Evolutionary conservation across 805 yeast species (phyloP), one percentile per base, ranked within the genome.

Genomic region (Sugiyamaella marilandica): DNA sequence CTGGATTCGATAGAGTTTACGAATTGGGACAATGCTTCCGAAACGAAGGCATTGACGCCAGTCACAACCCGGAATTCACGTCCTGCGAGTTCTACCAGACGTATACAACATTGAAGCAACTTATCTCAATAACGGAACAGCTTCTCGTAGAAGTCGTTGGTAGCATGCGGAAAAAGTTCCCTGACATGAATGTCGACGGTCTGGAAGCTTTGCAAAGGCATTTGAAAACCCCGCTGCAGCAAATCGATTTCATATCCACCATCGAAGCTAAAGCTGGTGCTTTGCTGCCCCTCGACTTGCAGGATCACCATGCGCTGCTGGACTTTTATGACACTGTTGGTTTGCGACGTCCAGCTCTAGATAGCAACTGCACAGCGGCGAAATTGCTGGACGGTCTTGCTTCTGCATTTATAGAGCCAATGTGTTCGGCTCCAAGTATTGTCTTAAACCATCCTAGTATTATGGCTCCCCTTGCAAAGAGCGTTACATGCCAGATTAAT

Each of bases 11-110:
- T 70, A 84, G 97, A 75, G 98, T 92, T 57, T 92, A 92, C 71
- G 99, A 92, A 78, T 92, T 92, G 67, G 99, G 99, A 57, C 89
- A 97, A 74, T 97, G 91, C 75, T 92, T 92, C 79, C 87, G 99
- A 81, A 92, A 92, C 70, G 98, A 92, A 75, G 97, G 98, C 74
- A 91, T 92, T 59, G 99, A 92, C 74, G 83, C 87, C 92, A 92
- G 97, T 59, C 99, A 92, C 74, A 92, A 92, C 81, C 98, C 98
- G 53, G 99, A 92, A 77, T 92, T 92, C 76, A 92, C 98, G 65
- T 91, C 98, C 55, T 92, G 98, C 80, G 99, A 92, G 76, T 92
- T 92, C 74, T 92, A 92, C 74, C 92, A 90, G 78, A 97, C 98
- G 43, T 92, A 88, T 63, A 81, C 85, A 0, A 73, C 78, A 9